Base-by-base conservation (phyloP, 768 basidiomycete genomes). In the Inosperma sp. region DNA sequence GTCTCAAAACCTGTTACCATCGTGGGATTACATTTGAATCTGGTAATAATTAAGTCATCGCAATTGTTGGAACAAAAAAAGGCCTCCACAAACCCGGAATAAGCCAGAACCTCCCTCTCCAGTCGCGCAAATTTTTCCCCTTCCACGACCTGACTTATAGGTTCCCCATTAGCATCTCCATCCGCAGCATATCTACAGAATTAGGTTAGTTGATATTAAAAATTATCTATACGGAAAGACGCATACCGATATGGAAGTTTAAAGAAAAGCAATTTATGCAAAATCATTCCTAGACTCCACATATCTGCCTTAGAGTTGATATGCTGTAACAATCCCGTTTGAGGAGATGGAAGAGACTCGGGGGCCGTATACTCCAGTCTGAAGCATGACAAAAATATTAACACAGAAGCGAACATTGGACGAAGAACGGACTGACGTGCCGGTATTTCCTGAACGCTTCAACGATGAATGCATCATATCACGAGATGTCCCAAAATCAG, bases 271-370 rank as follows among this genome's bases (percentile, higher is more conserved):
- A 98, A 76, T 60, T 93, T 94, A 72, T 97, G 84, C 14, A 98
- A 75, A 49, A 98, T 90, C 87, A 98, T 93, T 55, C 94, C 94
- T 13, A 98, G 75, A 5, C 90, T 91, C 94, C 95, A 98, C 84
- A 96, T 93, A 63, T 98, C 94, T 4, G 88, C 80, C 61, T 93
- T 93, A 0, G 91, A 90, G 59, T 90, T 86, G 2, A 91, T 76
- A 39, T 87, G 83, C 7, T 72, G 74, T 7, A 88, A 79, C 17
- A 76, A 66, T 0, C 89, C 88, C 0, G 81, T 84, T 5, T 72
- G 67, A 12, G 79, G 82, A 0, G 82, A 80, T 3, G 83, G 82
- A 1, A 98, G 74, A 0, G 90, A 88, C 64, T 97, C 95, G 0
- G 94, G 95, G 0, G 92, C 83, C 12, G 87, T 80, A 60, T 88